Evolutionary conservation across 78 protist genomes (phyloP).

Genomic region (Trichosphaerium sp.): DNA sequence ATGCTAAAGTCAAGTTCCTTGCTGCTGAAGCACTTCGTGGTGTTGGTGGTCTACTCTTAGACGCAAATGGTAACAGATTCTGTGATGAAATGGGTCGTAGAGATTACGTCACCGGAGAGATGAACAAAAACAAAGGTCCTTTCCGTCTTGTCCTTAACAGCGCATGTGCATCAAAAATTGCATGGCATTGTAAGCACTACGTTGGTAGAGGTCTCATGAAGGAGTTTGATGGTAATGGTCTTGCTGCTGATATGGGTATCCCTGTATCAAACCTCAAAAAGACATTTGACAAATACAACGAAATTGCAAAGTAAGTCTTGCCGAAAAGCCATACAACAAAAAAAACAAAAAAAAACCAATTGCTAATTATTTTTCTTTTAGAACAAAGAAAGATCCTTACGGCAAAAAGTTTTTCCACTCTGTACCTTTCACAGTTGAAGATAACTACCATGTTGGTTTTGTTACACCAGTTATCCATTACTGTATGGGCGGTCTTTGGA

Average conservation of each 20-base stretch:
- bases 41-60: slow-evolving; percentile 61
- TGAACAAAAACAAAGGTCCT: slow-evolving; percentile 5
- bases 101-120: slow-evolving; percentile 48
- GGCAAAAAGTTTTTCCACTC: slow-evolving; percentile 48
- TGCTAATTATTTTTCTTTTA: no score
- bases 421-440: slow-evolving; percentile 9
- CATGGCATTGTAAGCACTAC: slow-evolving; percentile 1
- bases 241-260: background rate
- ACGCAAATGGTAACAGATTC: slow-evolving; percentile 47
- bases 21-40: slow-evolving; percentile 81
- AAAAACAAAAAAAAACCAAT: no score
- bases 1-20: slow-evolving; percentile 31
- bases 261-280: background rate
- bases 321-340: no score
- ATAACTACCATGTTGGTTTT: slow-evolving; percentile 13
- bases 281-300: slow-evolving; percentile 34
- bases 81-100: slow-evolving; percentile 60
- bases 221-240: background rate
- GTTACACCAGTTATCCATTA: slow-evolving; percentile 78
- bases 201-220: slow-evolving; percentile 6
- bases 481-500: slow-evolving; percentile 64
- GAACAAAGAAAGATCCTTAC: slow-evolving; percentile 27
- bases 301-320: slow-evolving; percentile 1
- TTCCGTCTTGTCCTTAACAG: background rate
- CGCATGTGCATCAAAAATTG: background rate